Percentiles rank a stretch among this genome's conserved stretches.
phyloP scores from a whole-genome alignment of 2,329 filamentous ascomycete genomes.

The Phialophora macrospora region DNA sequence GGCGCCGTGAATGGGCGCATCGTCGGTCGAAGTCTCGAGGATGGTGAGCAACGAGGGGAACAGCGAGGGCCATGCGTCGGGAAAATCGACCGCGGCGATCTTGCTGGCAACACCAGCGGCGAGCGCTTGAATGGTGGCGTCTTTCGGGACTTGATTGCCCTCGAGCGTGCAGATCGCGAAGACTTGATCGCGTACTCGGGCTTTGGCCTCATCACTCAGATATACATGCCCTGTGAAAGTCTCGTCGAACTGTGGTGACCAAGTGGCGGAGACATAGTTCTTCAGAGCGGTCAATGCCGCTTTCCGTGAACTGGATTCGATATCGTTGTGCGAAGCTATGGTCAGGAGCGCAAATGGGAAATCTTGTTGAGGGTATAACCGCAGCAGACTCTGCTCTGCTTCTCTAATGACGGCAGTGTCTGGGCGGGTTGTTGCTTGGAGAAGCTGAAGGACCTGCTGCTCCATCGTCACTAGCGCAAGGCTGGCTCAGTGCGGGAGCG shows the following conservation, averaged over 20 bases:
- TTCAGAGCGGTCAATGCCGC: slow-evolving; percentile 79
- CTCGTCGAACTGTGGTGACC: slow-evolving; percentile 77
- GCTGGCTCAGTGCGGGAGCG: slow-evolving; percentile 22
- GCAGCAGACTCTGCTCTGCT: slow-evolving; percentile 81
- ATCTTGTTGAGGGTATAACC: slow-evolving; percentile 68
- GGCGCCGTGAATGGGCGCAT: slow-evolving; percentile 84
- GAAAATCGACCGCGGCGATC: slow-evolving; percentile 91
- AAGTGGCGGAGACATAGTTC: slow-evolving; percentile 81
- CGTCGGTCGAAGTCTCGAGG: slow-evolving; percentile 71
- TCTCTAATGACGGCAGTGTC: slow-evolving; percentile 71
- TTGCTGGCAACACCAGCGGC: slow-evolving; percentile 91
- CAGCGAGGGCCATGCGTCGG: slow-evolving; percentile 90
- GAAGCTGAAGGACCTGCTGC: slow-evolving; percentile 85
- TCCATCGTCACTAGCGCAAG: slow-evolving; percentile 65
- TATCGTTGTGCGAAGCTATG: slow-evolving; percentile 75
- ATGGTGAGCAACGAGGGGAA: slow-evolving; percentile 78
- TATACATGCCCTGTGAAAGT: slow-evolving; percentile 66
- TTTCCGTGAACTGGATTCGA: slow-evolving; percentile 78
- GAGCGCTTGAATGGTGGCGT: slow-evolving; percentile 30
- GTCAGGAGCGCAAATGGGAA: slow-evolving; percentile 81
- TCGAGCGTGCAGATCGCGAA: slow-evolving; percentile 77
- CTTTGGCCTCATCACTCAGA: slow-evolving; percentile 74
- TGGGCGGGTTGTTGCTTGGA: slow-evolving; percentile 78
- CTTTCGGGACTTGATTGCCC: slow-evolving; percentile 46
- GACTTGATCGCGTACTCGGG: slow-evolving; percentile 72